Evolutionary conservation across 2,329 filamentous ascomycete genomes (phyloP).

Genomic region (Aspergillaceae sp.): DNA sequence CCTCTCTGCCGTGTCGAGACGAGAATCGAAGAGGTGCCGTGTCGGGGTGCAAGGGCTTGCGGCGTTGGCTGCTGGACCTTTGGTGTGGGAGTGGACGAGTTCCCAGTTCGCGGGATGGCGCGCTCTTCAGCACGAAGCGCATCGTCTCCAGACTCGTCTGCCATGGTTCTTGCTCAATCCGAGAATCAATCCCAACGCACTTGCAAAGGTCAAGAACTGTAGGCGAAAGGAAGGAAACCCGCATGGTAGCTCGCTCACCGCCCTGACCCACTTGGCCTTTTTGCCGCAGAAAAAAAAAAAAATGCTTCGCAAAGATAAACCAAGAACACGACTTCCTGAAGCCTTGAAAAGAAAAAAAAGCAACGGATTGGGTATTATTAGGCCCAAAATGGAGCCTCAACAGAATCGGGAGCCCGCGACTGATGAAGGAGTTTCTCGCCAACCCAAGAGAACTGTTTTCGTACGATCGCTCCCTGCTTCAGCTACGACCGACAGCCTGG

Average conservation of each 20-base stretch:
- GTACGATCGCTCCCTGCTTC: constrained; percentile 73
- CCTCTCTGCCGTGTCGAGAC: constrained; percentile 91
- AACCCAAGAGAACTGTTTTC: constrained; percentile 64
- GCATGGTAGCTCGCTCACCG: constrained; percentile 11
- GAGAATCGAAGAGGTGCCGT: constrained; percentile 67
- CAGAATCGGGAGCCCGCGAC: constrained; percentile 13
- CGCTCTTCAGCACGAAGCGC: constrained; percentile 22
- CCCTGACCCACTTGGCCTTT: constrained; percentile 21
- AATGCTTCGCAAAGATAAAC: background rate
- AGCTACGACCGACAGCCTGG: constrained; percentile 72
- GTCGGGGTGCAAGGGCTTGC: constrained; percentile 63
- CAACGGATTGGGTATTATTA: constrained; percentile 6
- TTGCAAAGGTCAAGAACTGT: background rate
- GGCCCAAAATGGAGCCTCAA: constrained; percentile 13
- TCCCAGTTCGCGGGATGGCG: constrained; percentile 38
- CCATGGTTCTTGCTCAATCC: constrained; percentile 22
- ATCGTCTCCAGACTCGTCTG: constrained; percentile 42
- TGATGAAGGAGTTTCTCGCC: constrained; percentile 13
- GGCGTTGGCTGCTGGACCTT: constrained; percentile 80
- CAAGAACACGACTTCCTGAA: background rate
- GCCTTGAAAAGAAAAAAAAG: background rate
- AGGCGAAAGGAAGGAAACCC: background rate
- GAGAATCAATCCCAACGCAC: background rate
- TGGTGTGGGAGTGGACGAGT: constrained; percentile 40
- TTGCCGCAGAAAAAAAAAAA: constrained; percentile 24